These are phyloP conservation scores for Bondarzewia mesenterica DNA, from an alignment of 1,284 basidiomycete species.

Conservation along the genomic window DNA sequence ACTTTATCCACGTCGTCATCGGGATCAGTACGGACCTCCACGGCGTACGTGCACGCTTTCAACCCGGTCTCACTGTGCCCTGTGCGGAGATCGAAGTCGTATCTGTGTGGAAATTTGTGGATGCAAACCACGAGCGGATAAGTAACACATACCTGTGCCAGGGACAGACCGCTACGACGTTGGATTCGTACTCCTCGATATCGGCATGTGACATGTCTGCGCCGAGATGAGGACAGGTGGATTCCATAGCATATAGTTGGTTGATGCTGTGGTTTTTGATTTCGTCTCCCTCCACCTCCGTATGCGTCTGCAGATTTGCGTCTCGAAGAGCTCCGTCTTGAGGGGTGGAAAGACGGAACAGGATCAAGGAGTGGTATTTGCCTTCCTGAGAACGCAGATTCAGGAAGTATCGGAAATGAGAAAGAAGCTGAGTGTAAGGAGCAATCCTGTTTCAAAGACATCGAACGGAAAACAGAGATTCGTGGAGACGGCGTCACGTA, in stretches of 20 bases:
- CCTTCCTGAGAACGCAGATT: constrained; percentile 58
- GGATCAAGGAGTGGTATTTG: constrained; percentile 60
- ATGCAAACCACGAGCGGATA: not conserved
- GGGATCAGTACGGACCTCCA: constrained; percentile 40
- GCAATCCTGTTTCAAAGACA: no score
- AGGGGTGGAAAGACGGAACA: constrained; percentile 54
- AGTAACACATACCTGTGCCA: constrained; percentile 71
- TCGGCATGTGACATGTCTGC: constrained; percentile 79
- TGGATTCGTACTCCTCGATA: constrained; percentile 61
- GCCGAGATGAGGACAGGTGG: constrained; percentile 78
- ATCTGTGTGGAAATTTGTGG: constrained; percentile 46
- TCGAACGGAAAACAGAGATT: no score
- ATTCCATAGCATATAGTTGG: constrained; percentile 81
- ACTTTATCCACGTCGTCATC: constrained; percentile 39
- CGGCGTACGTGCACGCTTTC: constrained; percentile 69
- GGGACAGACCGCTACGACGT: constrained; percentile 65
- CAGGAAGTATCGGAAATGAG: constrained; percentile 63
- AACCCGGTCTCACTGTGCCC: constrained; percentile 75
- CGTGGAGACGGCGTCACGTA: no score
- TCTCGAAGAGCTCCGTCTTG: constrained; percentile 12
- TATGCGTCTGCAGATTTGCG: constrained; percentile 8
- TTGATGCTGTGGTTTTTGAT: constrained; percentile 10
- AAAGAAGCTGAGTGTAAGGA: constrained; percentile 38
- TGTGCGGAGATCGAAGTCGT: constrained; percentile 65
- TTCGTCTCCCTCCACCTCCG: constrained; percentile 9